Percentiles rank a stretch among this genome's conserved stretches.
phyloP scores from a whole-genome alignment of 306 rosid species.

The Betula pendula region DNA sequence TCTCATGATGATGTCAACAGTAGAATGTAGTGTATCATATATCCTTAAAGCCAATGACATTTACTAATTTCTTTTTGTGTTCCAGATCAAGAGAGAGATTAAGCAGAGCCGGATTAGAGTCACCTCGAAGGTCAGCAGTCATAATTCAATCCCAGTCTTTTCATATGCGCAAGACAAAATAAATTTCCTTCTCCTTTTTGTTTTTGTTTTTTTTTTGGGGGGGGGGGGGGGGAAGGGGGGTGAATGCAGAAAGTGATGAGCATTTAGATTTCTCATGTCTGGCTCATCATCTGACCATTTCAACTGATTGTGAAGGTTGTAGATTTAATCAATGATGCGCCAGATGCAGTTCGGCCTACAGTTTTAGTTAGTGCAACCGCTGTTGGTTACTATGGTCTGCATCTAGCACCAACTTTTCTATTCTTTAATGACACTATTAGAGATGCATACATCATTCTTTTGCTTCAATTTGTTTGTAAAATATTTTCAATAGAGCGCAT shows the following conservation, averaged over 20 bases:
- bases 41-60: slow-evolving; percentile 10
- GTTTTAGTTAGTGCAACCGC: slow-evolving; percentile 96
- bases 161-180: not conserved
- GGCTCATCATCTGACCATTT: slow-evolving; percentile 42
- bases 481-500: slow-evolving; percentile 9
- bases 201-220: not conserved
- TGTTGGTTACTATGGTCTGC: slow-evolving; percentile 92
- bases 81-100: slow-evolving; percentile 88
- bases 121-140: slow-evolving; percentile 76
- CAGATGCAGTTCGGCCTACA: slow-evolving; percentile 64
- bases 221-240: no score
- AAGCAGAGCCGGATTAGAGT: slow-evolving; percentile 87
- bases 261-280: slow-evolving; percentile 19
- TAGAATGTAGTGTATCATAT: not conserved
- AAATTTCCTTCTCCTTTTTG: not conserved
- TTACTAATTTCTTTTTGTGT: slow-evolving; percentile 20
- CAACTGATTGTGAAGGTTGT: slow-evolving; percentile 65
- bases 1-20: not conserved
- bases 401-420: slow-evolving; percentile 26
- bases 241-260: slow-evolving; percentile 6
- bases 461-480: slow-evolving; percentile 2
- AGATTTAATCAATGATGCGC: slow-evolving; percentile 73
- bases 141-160: not conserved
- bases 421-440: not conserved
- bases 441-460: not conserved